These are phyloP conservation scores for Fusarium verrucosum DNA, from an alignment of 2,329 filamentous ascomycete genomes.

Conservation along the genomic window DNA sequence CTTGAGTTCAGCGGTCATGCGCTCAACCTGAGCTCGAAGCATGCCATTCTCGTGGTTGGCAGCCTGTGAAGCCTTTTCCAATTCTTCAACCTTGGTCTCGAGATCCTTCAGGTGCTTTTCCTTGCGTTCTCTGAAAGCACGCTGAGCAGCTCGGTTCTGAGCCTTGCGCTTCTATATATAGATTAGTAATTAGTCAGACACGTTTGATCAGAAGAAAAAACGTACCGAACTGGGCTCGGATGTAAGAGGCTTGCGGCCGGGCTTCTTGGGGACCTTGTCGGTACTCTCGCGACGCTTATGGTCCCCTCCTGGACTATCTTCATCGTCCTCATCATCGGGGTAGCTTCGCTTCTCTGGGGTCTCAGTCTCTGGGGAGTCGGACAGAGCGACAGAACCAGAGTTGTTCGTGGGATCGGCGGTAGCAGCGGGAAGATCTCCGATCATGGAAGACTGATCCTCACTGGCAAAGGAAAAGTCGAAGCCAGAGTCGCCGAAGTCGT, in stretches of 20 bases:
- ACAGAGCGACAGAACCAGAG: constrained; percentile 57
- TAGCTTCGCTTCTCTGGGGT: constrained; percentile 76
- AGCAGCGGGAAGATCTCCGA: constrained; percentile 72
- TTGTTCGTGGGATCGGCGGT: constrained; percentile 15
- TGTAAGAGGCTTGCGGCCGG: constrained; percentile 92
- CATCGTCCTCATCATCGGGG: constrained; percentile 75
- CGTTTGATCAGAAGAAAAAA: constrained; percentile 40
- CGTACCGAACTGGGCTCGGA: constrained; percentile 95
- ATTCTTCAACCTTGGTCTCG: constrained; percentile 78
- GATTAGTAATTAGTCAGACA: constrained; percentile 17
- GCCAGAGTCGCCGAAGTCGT: constrained; percentile 78
- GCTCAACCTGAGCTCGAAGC: constrained; percentile 87
- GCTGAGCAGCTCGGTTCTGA: constrained; percentile 90
- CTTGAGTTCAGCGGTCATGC: constrained; percentile 82
- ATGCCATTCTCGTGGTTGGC: constrained; percentile 86
- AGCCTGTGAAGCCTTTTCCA: constrained; percentile 84
- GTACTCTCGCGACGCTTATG: constrained; percentile 82
- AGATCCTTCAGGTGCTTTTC: constrained; percentile 89
- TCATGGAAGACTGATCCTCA: constrained; percentile 70
- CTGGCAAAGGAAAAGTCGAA: constrained; percentile 72
- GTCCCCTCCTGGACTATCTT: constrained; percentile 55
- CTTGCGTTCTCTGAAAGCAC: constrained; percentile 93
- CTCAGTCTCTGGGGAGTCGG: constrained; percentile 65
- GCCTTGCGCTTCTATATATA: constrained; percentile 85
- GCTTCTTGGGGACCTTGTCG: constrained; percentile 92